Evolutionary conservation across 2,329 filamentous ascomycete species (phyloP).

Genomic region (Sporothrix globosa): DNA sequence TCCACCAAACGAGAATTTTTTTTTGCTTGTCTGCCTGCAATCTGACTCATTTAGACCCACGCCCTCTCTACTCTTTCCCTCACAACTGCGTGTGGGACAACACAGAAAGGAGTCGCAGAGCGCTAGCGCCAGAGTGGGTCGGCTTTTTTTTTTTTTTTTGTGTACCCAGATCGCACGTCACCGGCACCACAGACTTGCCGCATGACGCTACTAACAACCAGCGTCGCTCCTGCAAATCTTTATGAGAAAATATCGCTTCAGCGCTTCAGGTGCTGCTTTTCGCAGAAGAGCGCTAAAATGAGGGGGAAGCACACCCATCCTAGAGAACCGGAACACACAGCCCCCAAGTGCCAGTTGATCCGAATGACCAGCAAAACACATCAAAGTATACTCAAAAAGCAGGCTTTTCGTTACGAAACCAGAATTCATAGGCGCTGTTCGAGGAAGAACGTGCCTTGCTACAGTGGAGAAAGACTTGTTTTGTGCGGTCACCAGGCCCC

Average conservation of each 20-base stretch:
- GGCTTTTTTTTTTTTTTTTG: neutral
- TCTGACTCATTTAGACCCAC: conserved; percentile 31
- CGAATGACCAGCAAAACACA: neutral
- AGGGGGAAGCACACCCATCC: conserved; percentile 11
- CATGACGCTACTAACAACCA: conserved; percentile 25
- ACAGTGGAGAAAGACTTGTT: neutral
- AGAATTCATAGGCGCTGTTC: conserved; percentile 21
- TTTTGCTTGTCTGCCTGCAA: neutral
- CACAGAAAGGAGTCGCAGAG: neutral
- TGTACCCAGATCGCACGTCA: conserved; percentile 29
- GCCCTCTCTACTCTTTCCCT: neutral
- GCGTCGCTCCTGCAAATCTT: neutral
- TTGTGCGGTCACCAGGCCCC: conserved; percentile 12
- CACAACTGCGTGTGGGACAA: neutral
- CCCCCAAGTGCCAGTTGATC: neutral
- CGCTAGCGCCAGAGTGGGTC: conserved; percentile 16
- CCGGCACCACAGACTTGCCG: neutral
- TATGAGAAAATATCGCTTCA: neutral
- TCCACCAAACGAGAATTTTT: neutral
- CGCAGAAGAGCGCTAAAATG: conserved; percentile 20
- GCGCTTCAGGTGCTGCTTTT: conserved; percentile 3
- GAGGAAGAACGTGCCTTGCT: neutral
- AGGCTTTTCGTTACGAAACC: conserved; percentile 19
- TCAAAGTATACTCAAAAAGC: neutral
- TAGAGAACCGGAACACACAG: neutral